These are phyloP conservation scores for Tolypocladium album DNA, from an alignment of 2,329 filamentous ascomycete species.

Conservation along the genomic window DNA sequence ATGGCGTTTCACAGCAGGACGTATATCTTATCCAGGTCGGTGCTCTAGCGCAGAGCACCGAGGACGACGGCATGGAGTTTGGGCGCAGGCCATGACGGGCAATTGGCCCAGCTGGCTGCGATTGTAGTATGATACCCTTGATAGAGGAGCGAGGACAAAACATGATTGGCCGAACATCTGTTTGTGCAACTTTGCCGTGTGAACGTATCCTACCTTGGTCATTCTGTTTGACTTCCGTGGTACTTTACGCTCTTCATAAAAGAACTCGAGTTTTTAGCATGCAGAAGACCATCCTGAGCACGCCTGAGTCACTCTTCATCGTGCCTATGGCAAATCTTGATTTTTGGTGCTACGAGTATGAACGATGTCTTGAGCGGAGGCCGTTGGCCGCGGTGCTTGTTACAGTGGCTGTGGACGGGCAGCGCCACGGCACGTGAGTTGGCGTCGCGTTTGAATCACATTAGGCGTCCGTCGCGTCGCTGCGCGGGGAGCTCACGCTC, in stretches of 20 bases:
- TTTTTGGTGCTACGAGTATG: no score
- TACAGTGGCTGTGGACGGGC: not conserved
- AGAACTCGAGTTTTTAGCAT: no score
- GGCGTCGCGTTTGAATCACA: constrained; percentile 7
- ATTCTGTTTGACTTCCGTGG: no score
- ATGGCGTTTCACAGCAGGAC: not conserved
- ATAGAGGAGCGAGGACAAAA: not conserved
- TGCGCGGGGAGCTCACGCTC: not conserved
- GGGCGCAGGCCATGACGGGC: not conserved
- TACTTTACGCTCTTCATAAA: not conserved
- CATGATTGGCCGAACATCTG: not conserved
- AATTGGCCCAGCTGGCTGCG: not conserved
- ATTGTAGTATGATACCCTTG: constrained; percentile 3
- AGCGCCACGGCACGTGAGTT: constrained; percentile 7
- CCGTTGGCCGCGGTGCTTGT: no score
- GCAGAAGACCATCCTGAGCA: not conserved
- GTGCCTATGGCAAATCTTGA: no score
- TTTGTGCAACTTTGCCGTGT: not conserved
- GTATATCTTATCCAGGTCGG: not conserved
- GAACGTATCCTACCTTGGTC: not conserved
- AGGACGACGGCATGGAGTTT: not conserved
- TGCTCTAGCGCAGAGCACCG: not conserved
- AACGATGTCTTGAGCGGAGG: no score
- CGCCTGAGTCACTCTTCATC: not conserved
- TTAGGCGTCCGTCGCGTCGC: not conserved